phyloP scores from a whole-genome alignment of 164 flowering plant genomes.

The Nymphaea colorata region DNA sequence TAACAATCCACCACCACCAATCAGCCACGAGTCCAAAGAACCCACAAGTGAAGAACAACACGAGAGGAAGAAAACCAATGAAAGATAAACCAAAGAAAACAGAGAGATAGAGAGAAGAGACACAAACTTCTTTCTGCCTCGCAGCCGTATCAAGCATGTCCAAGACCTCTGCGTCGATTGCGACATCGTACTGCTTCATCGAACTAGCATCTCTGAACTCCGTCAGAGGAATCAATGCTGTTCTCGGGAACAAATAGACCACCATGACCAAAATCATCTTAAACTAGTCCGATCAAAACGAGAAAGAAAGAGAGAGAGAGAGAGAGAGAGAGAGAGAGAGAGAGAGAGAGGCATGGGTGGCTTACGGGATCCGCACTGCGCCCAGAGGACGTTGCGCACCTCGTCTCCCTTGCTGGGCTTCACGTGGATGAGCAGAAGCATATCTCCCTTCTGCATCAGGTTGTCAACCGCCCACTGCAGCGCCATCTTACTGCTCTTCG shows the following conservation, averaged over 20 bases:
- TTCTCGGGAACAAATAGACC: background rate
- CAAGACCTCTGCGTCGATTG: conserved; percentile 36
- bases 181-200: conserved; percentile 35
- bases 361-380: conserved; percentile 52
- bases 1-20: conserved; percentile 6
- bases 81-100: background rate
- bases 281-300: background rate
- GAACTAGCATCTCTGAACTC: conserved; percentile 45
- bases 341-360: background rate
- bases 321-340: background rate
- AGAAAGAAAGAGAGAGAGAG: background rate
- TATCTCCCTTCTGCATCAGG: conserved; percentile 22
- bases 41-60: background rate
- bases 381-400: conserved; percentile 38
- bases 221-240: conserved; percentile 53
- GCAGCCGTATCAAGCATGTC: conserved; percentile 44
- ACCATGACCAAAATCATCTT: background rate
- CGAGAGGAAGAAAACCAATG: background rate
- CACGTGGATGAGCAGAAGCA: conserved; percentile 30
- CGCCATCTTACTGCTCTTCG: conserved; percentile 40
- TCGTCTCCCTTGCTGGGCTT: conserved; percentile 16
- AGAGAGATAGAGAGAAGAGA: background rate
- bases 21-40: background rate
- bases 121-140: conserved; percentile 35
- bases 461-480: conserved; percentile 41